Conservation (phyloP, 441 rosid species). For the Francoa sonchifolia region DNA sequence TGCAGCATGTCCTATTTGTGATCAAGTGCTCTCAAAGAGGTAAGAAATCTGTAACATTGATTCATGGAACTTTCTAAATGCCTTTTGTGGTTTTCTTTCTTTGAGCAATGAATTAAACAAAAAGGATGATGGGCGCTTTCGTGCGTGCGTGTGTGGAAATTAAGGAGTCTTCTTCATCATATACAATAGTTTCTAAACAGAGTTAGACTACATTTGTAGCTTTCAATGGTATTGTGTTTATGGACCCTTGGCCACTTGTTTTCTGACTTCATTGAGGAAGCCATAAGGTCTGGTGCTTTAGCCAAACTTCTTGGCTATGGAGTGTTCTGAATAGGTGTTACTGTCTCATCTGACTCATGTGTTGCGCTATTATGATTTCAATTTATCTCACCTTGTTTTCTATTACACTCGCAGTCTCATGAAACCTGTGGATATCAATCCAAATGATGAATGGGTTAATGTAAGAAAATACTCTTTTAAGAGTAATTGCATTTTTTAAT, state of each 20-base stretch:
- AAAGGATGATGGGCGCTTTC: no score
- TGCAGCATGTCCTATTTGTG: slow-evolving; percentile 87
- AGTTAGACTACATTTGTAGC: no score
- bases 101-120: background rate
- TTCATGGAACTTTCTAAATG: background rate
- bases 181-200: no score
- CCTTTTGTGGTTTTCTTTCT: background rate
- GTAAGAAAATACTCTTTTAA: slow-evolving; percentile 38
- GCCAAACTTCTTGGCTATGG: background rate
- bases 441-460: slow-evolving; percentile 91
- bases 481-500: slow-evolving; percentile 8
- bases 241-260: no score
- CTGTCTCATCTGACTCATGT: slow-evolving; percentile 4
- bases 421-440: slow-evolving; percentile 85
- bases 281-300: background rate
- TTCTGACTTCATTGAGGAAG: background rate
- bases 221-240: no score
- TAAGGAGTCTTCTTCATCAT: no score
- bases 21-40: slow-evolving; percentile 96
- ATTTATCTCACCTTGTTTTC: slow-evolving; percentile 11
- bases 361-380: slow-evolving; percentile 6
- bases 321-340: slow-evolving; percentile 8
- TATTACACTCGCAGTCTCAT: slow-evolving; percentile 43
- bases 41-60: slow-evolving; percentile 7
- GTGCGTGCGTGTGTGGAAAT: no score